Base-by-base conservation (phyloP, 176 grass and related monocot species). In the Carex pumila region DNA sequence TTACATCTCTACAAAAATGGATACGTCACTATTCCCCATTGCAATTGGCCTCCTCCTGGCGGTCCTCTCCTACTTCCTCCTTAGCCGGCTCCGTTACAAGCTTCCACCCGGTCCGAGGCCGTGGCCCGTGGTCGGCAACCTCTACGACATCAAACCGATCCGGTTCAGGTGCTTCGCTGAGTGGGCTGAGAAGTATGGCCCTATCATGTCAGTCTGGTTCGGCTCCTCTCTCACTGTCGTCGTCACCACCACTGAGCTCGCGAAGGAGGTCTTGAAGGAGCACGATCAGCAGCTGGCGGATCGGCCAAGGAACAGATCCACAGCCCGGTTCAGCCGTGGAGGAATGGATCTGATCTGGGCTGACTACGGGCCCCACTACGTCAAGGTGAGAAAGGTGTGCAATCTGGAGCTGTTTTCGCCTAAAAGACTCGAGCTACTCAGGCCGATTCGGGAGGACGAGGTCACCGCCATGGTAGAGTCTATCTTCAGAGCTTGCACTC, bases 111-210 rank as follows among this genome's bases (percentile, higher is more conserved):
- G 94, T 7, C 91, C 94, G 25, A 81, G 91, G 6, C 82, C 89
- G 1, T 87, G 88, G 66, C 94, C 91, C 30, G 87, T 97, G 36
- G 87, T 97, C 52, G 94, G 94, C n/a, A 97, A 97, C 86, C 86
- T 97, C 17, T 90, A 90, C 65, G 81, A 93, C 82, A 89, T 97
- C 84, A 47, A 87, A 79, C 91, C 89, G 5, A 84, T 97, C 71
- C 87, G 91, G 14, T 94, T 90, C 91, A 84, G 94, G 37, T 97
- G 91, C 86, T 97, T 89, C 91, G 31, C 68, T 37, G 94, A 97
- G 61, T 94, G 94, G 91, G 89, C 89, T n/a, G 62, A 67, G 6
- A 83, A 59, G 13, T 91, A 94, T 74, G 89, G 89, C 8, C 92
- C 92, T 22, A 91, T 91, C 85, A 82, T 94, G 83, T 89, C 92